Base-by-base conservation (phyloP, 169 alveolate genomes). In the Condylostoma magnum region DNA sequence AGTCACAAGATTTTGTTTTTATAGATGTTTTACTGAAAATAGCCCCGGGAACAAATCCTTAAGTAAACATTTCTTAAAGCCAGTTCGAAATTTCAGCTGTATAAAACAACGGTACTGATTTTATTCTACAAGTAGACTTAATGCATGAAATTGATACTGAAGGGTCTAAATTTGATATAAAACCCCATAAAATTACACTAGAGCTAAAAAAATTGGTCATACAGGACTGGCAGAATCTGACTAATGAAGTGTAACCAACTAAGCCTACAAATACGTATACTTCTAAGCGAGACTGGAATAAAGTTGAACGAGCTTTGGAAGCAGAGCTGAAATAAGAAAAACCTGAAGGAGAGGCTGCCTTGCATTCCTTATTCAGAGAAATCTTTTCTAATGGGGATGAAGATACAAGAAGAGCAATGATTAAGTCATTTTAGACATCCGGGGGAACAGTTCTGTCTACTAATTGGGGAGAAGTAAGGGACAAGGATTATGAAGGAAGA, bases 341-440 rank as follows among this genome's bases (percentile, higher is more conserved):
- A 60, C 85, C 89, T 20, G 92, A 92, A 46, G 90, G 93, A 20
- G 93, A 93, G 55, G 95, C 77, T 27, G 97, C 96, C 4, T 75
- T 94, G 67, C 86, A 91, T 70, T 70, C 80, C 27, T 73, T 95
- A 22, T 92, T 95, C 76, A 84, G 91, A 72, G 79, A 92, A 69
- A 92, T 95, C 47, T 95, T 92, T 78, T 86, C 76, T 6, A 80
- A 84, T 60, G 91, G 92, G n/a, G 96, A 95, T 71, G 97, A 92
- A 65, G 92, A 92, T 46, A 95, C 97, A 0, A 69, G 96, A 66
- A 84, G 97, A 79, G 98, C 98, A 3, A 95, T 95, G 98, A 87
- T 93, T 65, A 95, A 95, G 75, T 81, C 94, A 52, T 93, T 83
- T 80, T 86, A 84, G 65, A 76, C 90, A 6, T 79, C 84, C 8